Evolutionary conservation across 2,329 filamentous ascomycete species (phyloP).

Genomic region (Pyrenophora seminiperda): DNA sequence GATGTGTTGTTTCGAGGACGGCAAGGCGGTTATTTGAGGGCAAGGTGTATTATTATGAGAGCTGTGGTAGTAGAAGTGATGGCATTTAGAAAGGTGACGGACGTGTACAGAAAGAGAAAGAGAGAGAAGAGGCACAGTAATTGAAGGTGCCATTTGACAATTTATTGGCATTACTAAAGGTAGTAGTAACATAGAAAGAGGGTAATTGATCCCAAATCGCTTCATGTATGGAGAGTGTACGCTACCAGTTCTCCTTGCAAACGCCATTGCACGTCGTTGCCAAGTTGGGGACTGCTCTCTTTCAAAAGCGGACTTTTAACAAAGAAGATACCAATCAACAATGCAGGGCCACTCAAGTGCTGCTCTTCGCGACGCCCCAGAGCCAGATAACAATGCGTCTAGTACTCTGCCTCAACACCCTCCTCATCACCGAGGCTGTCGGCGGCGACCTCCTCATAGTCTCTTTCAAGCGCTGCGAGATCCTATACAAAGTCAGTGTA

Average conservation of each 20-base stretch:
- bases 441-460: constrained; percentile 95
- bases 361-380: constrained; percentile 27
- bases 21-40: constrained; percentile 42
- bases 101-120: too few relatives aligned
- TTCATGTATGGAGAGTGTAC: constrained; percentile 25
- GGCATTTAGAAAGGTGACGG: too few relatives aligned
- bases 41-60: constrained; percentile 30
- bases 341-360: constrained; percentile 26
- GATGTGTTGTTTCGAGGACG: constrained; percentile 40
- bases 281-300: constrained; percentile 22
- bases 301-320: constrained; percentile 30
- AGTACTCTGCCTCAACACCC: constrained; percentile 89
- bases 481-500: too few relatives aligned
- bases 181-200: constrained; percentile 37
- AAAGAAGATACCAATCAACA: constrained; percentile 33
- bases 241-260: constrained; percentile 25
- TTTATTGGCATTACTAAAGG: constrained; percentile 38
- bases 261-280: constrained; percentile 26
- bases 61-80: too few relatives aligned
- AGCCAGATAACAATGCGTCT: constrained; percentile 47
- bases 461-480: constrained; percentile 93
- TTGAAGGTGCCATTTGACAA: constrained; percentile 18
- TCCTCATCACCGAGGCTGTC: constrained; percentile 91
- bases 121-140: too few relatives aligned
- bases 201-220: constrained; percentile 32